Base-by-base conservation (phyloP, 306 rosid species). In the Sechiopsis laciniata region DNA sequence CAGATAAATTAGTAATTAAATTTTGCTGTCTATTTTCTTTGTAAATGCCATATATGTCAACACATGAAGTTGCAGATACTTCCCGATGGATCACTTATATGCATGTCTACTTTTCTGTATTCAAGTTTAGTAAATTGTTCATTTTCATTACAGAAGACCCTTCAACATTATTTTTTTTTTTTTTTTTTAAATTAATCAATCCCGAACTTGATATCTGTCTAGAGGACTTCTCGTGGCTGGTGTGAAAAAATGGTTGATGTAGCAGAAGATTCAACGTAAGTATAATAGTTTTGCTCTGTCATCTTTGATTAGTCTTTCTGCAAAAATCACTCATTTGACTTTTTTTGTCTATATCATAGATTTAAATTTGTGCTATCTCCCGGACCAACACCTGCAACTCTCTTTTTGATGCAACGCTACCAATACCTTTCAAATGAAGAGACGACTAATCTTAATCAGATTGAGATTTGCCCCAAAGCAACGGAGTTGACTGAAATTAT, bases 381-480 rank as follows among this genome's bases (percentile, higher is more conserved):
- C 55, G 84, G 84, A 82, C 96, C 95, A 53, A 94, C 99, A 58
- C 97, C 96, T 59, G 87, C 97, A 21, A 78, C 84, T 55, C 85
- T 89, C 20, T 84, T 79, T 80, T 81, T 94, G 59, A 81, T 89
- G 79, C 87, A 91, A 80, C 87, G 97, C 71, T 85, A 82, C 86
- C 86, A 87, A 80, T 89, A 97, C 96, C 91, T 95, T 74, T 79
- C 84, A 57, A 62, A 75, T 57, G 97, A 87, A 80, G 99, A 89
- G 77, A 78, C 80, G 8, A 61, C 82, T 29, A 78, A 91, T 69
- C 87, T 91, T 71, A 75, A 82, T 80, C 99, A 91, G 19, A 84
- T 94, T 59, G 99, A 94, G 87, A 83, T 94, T 77, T 91, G 96
- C 81, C 97, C 99, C 82, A 82, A 84, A 80, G 95, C 96, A 76